Evolutionary conservation across 2,329 filamentous ascomycete species (phyloP), one percentile per base, ranked within the genome.

Genomic region (Neofusicoccum kwambonambiense): DNA sequence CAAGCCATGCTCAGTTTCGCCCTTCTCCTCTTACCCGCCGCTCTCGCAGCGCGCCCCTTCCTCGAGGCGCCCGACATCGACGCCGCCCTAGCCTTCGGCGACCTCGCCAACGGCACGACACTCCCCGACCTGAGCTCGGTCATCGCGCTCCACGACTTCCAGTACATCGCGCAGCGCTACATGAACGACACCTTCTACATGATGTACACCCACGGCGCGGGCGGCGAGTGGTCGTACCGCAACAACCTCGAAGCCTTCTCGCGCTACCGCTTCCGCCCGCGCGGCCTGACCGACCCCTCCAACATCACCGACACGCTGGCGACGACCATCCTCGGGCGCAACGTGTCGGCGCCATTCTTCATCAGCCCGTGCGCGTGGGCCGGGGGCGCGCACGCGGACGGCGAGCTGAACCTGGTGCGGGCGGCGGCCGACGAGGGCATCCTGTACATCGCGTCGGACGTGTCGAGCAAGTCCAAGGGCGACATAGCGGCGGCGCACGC

Each of bases 191-290:
- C 73, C 27, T 79, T 82, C 69, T 86, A 83, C 73, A 84, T 83
- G 15, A 86, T 85, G 73, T 86, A 86, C 74, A 81, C 82, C 65
- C 84, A 83, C 67, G 83, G 83, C 27, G 83, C 83, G 3, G 83
- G 78, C 2, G 84, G 83, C 65, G 84, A 86, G 74, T 86, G 81
- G 80, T 75, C 77, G 1, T 85, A 85, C 73, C 79, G 84, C 51
- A 85, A 85, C 72, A 86, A 86, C 73, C 77, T 86, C 4, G 84
- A 86, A 73, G 78, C 81, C 27, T 86, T 79, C 72, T 75, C 78
- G 66, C 79, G 82, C 12, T 83, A 82, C 70, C 75, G 76, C 51
- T 75, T 85, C 47, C 78, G 80, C 52, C 82, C 84, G 9, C 77
- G 82, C 58, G 77, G 80, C 34, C 75, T 86, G 73, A 73, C 78